Base-by-base conservation (phyloP, 1,139 yeast genomes). In the Eremothecium cymbalariae region DNA sequence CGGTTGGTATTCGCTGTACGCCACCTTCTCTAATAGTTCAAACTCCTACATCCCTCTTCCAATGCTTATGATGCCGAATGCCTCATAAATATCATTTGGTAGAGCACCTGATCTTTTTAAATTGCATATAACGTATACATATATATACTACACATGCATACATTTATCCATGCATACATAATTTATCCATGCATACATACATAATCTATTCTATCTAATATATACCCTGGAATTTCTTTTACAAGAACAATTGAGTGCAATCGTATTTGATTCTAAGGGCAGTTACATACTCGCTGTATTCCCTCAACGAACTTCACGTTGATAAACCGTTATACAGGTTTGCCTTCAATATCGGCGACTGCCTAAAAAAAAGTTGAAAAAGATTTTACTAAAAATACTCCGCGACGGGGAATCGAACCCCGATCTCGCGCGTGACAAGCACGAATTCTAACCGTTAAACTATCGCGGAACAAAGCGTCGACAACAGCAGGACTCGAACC, bases 1-100 rank as follows among this genome's bases (percentile, higher is more conserved):
- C 31, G 90, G 83, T 4, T 77, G 78, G 64, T 78, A 68, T 54
- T 60, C 62, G 32, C 79, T 84, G 8, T 80, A 73, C 47, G 83
- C 85, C 13, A 84, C 83, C 67, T 63, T 78, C 32, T 80, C 83
- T 18, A 74, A 68, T 39, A 59, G 61, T 7, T 72, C 71, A 45
- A 80, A 80, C 59, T 65, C 82, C 28, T 80, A 78, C 55, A 39
- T 79, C 34, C 65, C 71, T 23, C 68, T 77, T 33, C 68, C 65
- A 51, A 76, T 80, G 9, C 47, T 73, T 41, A 67, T 74, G 40
- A 73, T 74, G 68, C 81, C 78, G 43, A 47, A 56, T 34, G 63
- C 63, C 6, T 60, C 59, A 45, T 46, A 45, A 18, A 57, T 56
- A 24, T 56, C 34, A 40, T 28, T 19, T 18, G 11, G 14, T 9